phyloP scores from a whole-genome alignment of 768 basidiomycete species.

The Boletus sensibilis region DNA sequence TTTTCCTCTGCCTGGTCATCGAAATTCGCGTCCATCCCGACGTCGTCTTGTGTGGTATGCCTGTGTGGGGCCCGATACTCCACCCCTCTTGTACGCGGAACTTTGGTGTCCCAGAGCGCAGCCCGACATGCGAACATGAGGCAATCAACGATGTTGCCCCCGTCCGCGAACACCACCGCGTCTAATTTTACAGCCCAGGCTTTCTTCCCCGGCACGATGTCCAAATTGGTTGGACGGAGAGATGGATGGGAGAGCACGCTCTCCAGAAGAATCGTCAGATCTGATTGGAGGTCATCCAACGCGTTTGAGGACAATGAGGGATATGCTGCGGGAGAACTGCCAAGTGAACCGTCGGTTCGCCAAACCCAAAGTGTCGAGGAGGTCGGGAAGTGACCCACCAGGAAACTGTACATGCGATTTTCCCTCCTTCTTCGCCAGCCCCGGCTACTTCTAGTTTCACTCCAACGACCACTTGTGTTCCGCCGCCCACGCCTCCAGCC shows the following conservation, averaged over 20 bases:
- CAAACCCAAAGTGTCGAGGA: background rate
- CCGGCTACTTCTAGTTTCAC: constrained; percentile 76
- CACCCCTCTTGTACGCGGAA: constrained; percentile 69
- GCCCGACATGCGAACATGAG: constrained; percentile 77
- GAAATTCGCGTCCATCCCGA: constrained; percentile 55
- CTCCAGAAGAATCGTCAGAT: constrained; percentile 62
- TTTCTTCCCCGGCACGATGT: constrained; percentile 58
- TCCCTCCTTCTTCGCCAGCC: constrained; percentile 51
- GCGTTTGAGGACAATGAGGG: constrained; percentile 60
- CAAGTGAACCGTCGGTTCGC: constrained; percentile 28
- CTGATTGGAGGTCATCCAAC: constrained; percentile 75
- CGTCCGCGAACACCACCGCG: constrained; percentile 68
- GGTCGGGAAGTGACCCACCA: constrained; percentile 55
- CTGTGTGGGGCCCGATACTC: constrained; percentile 55
- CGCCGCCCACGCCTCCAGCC: constrained; percentile 70
- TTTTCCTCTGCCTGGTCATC: constrained; percentile 21
- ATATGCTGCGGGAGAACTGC: constrained; percentile 80
- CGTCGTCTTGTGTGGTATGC: constrained; percentile 33
- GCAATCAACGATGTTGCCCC: constrained; percentile 75
- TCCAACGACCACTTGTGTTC: constrained; percentile 78
- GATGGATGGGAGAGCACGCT: constrained; percentile 66
- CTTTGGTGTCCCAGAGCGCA: constrained; percentile 78
- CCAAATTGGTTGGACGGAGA: constrained; percentile 63
- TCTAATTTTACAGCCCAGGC: constrained; percentile 79
- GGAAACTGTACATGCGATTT: constrained; percentile 65